Base-by-base conservation (phyloP, 208 protist genomes). In the Porcisia hertigi region DNA sequence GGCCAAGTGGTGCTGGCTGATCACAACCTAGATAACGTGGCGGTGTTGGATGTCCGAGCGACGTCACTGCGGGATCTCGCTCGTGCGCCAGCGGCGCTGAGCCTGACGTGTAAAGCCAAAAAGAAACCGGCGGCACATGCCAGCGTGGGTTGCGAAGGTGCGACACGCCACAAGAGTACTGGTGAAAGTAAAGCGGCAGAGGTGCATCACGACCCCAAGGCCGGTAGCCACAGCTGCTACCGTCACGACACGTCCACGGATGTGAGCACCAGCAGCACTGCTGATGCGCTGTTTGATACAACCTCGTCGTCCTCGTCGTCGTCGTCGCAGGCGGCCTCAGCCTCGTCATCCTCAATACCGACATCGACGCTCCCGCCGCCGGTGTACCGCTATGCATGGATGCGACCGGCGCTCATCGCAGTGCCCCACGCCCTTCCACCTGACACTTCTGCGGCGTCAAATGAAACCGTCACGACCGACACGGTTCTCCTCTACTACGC, bases 401-500 rank as follows among this genome's bases (percentile, higher is more conserved):
- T 71, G 60, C 73, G 36, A 67, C 78, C 78, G 39, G 74, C 75
- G 52, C 73, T 82, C 12, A 66, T 82, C 47, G 0, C 78, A 3
- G 67, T 82, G 34, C 60, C 78, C 14, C 25, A 71, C 39, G 11
- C 78, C 20, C 57, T 20, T n/a, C 55, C 8, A 39, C 25, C 30
- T 0, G 49, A 39, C n/a, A n/a, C 11, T 12, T 41, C 67, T 1
- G 66, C 2, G 0, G 18, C 23, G 25, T 47, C 76, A 39, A 63
- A 76, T n/a, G 34, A 18, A 30, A 39, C 49, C 45, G 36, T 65
- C 23, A 34, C 30, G 25, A 69, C 54, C 14, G 65, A 69, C 65
- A 81, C 71, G 0, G 73, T 75, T n/a, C 73, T 82, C 20, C 54
- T 78, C 20, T 77, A 72, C 49, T 72, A 77, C 59, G 78, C 78